Base-by-base conservation (phyloP, 106 monocot species). In the Platanthera zijinensis region DNA sequence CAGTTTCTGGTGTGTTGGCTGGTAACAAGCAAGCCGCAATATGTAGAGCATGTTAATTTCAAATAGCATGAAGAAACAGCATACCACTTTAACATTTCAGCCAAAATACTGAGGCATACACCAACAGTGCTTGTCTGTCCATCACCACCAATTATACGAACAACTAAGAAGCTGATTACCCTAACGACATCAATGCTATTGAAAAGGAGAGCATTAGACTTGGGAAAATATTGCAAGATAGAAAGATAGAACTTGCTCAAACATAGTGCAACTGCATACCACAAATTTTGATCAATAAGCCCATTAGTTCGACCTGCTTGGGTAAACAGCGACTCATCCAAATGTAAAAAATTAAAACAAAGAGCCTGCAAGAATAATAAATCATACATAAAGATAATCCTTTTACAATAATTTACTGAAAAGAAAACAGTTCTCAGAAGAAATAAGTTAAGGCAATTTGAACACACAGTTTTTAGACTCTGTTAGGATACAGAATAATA, bases 41-140 rank as follows among this genome's bases (percentile, higher is more conserved):
- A 39, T 61, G 7, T 61, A 19, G 59, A 7, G 9, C 59, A 19
- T 66, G 66, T 19, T 66, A 11, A 30, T 30, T 32, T 66, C 32
- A 66, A 32, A 66, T 28, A 66, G 66, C 32, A 21, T 21, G 6
- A 32, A 32, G 66, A 32, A 10, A 69, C 19, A 52, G 45, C 78
- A 71, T 85, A 99, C 97, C 94, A 90, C 73, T 92, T 88, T 57
- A 99, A 50, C 79, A 94, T 84, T 67, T 92, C 84, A 0, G 82
- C 84, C 78, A 99, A 84, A 52, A 99, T 87, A 67, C 84, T 85
- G 74, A 99, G 85, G 56, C 88, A 94, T 49, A 84, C 53, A 46
- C 89, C 80, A 13, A 88, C 50, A 69, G 81, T 50, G 72, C 69
- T 69, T 47, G 79, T 51, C 80, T 82, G 78, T 71, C 66, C 75